A percentile compares a stretch with the other conserved stretches of the same genome.
Conservation (phyloP, 345 rosid genomes). For the Excoecaria agallocha region DNA sequence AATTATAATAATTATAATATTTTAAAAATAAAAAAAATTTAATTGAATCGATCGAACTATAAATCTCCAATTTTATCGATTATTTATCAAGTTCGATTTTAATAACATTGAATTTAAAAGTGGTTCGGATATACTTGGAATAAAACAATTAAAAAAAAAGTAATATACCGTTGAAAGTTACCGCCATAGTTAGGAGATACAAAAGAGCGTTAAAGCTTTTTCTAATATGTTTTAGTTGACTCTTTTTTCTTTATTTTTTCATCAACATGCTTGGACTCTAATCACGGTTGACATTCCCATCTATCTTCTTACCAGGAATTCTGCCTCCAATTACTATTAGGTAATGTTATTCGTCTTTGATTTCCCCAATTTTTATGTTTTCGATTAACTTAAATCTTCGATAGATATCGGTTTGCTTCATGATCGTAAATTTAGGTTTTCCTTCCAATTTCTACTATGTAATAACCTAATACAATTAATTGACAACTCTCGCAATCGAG, state of each 20-base stretch:
- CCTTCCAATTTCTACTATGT: too few relatives aligned
- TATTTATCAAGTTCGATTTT: too few relatives aligned
- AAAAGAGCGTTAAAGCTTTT: background rate
- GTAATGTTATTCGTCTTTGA: background rate
- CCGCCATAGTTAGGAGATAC: background rate
- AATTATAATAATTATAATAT: too few relatives aligned
- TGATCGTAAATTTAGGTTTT: background rate
- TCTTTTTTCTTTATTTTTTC: background rate
- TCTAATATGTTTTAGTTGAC: background rate
- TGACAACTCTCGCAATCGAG: too few relatives aligned
- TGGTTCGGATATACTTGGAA: too few relatives aligned
- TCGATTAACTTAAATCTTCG: background rate
- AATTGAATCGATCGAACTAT: too few relatives aligned
- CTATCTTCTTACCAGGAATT: background rate
- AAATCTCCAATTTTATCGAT: too few relatives aligned
- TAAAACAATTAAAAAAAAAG: too few relatives aligned
- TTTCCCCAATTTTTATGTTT: background rate
- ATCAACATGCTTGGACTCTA: background rate
- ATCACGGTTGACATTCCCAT: background rate
- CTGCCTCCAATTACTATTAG: background rate
- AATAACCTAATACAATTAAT: too few relatives aligned
- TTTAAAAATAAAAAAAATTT: too few relatives aligned
- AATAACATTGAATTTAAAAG: too few relatives aligned
- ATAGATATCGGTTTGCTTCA: background rate
- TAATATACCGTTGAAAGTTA: background rate